These are phyloP conservation scores for Candida boleticola DNA, from an alignment of 805 yeast species.

Conservation along the genomic window DNA sequence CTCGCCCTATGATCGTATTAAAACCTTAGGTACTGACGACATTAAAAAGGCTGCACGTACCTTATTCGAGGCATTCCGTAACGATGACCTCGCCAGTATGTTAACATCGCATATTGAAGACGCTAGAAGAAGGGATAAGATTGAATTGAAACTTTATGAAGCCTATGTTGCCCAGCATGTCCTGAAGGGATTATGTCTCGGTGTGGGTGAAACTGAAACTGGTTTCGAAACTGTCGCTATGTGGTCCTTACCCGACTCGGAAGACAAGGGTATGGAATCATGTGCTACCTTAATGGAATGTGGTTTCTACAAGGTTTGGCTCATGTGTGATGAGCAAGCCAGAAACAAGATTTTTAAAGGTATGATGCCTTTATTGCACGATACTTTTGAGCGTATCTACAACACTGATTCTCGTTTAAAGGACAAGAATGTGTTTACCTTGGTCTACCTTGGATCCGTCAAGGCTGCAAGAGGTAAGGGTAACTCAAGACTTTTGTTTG, in stretches of 20 bases:
- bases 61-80: conserved; percentile 32
- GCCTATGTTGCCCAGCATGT: conserved; percentile 52
- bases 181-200: conserved; percentile 48
- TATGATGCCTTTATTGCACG: conserved; percentile 51
- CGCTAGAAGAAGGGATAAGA: conserved; percentile 13
- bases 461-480: conserved; percentile 54
- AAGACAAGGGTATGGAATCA: conserved; percentile 38
- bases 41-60: conserved; percentile 35
- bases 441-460: conserved; percentile 46
- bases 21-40: conserved; percentile 19
- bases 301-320: conserved; percentile 52
- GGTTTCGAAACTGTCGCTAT: conserved; percentile 53
- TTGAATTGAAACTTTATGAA: conserved; percentile 45
- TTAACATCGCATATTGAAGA: conserved; percentile 25
- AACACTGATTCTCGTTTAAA: conserved; percentile 37
- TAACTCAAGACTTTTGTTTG: conserved; percentile 48
- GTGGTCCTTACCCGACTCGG: conserved; percentile 50
- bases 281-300: conserved; percentile 48
- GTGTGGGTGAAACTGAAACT: conserved; percentile 42
- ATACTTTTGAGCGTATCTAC: conserved; percentile 44
- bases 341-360: conserved; percentile 49
- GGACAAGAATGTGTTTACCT: conserved; percentile 37
- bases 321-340: conserved; percentile 47
- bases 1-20: conserved; percentile 8
- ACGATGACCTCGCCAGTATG: conserved; percentile 34